A percentile compares a stretch with the other conserved stretches of the same genome.
Conservation (phyloP, 805 yeast species). For the Sugiyamaella americana region DNA sequence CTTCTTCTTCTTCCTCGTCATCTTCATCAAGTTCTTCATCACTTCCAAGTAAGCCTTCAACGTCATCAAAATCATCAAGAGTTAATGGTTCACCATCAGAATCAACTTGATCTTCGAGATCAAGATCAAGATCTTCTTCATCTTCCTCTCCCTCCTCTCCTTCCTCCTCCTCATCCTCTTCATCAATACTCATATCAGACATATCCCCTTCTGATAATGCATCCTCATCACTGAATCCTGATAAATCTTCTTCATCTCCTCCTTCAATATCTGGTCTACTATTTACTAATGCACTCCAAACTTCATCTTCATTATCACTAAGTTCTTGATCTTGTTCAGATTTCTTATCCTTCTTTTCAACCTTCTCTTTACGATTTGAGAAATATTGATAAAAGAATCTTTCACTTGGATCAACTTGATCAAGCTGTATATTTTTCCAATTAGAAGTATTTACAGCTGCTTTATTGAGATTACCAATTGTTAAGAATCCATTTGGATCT, state of each 20-base stretch:
- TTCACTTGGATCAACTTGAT: slow-evolving; percentile 78
- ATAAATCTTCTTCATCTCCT: slow-evolving; percentile 47
- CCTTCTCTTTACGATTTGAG: slow-evolving; percentile 46
- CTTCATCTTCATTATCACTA: slow-evolving; percentile 50
- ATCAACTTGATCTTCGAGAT: slow-evolving; percentile 9
- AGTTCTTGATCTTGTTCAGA: slow-evolving; percentile 35
- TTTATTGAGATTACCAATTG: slow-evolving; percentile 9
- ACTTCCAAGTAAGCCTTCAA: slow-evolving; percentile 22
- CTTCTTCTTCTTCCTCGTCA: slow-evolving; percentile 14
- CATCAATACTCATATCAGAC: slow-evolving; percentile 37
- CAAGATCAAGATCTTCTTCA: slow-evolving; percentile 23
- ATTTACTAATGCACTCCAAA: slow-evolving; percentile 74
- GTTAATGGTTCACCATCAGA: slow-evolving; percentile 28
- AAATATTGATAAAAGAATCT: slow-evolving; percentile 83
- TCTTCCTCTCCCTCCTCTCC: slow-evolving; percentile 29
- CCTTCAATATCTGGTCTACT: slow-evolving; percentile 69
- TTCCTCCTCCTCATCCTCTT: slow-evolving; percentile 29
- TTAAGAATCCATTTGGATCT: slow-evolving; percentile 39
- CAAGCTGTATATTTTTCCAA: slow-evolving; percentile 60
- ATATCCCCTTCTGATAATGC: slow-evolving; percentile 31
- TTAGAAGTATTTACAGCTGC: slow-evolving; percentile 66
- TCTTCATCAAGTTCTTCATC: slow-evolving; percentile 25
- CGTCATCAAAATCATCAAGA: slow-evolving; percentile 30
- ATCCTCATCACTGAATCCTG: slow-evolving; percentile 21
- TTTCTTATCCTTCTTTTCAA: slow-evolving; percentile 24